phyloP scores from a whole-genome alignment of 495 filamentous ascomycete genomes.

The Penicillium pulvis region DNA sequence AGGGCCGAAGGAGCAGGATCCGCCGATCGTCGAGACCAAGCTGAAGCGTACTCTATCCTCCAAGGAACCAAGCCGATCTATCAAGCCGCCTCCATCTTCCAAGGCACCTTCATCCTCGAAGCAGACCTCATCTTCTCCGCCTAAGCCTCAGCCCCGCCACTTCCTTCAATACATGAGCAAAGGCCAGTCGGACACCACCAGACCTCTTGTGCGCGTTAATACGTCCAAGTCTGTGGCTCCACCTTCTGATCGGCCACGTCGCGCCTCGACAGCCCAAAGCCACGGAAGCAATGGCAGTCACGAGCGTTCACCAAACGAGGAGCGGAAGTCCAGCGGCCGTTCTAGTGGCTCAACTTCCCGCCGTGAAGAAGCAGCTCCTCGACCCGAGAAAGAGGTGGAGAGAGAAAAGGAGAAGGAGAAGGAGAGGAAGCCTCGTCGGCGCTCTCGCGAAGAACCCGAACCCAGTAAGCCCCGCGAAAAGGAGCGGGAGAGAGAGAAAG shows the following conservation, averaged over 20 bases:
- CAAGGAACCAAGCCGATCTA: conserved; percentile 19
- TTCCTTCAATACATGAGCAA: conserved; percentile 46
- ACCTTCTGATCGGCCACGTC: conserved; percentile 27
- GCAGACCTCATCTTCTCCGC: conserved; percentile 24
- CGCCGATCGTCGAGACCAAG: conserved; percentile 18
- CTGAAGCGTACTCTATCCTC: conserved; percentile 31
- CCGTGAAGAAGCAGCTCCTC: conserved; percentile 21
- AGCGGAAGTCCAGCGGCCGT: conserved; percentile 30
- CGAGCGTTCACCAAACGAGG: conserved; percentile 29
- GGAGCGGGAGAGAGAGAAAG: conserved; percentile 13
- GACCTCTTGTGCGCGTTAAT: conserved; percentile 39
- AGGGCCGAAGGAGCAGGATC: conserved; percentile 25
- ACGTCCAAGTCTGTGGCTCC: conserved; percentile 32
- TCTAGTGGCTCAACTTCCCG: conserved; percentile 31
- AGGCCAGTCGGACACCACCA: conserved; percentile 39
- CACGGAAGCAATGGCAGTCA: conserved; percentile 31
- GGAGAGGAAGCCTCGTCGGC: conserved; percentile 19
- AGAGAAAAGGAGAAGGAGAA: conserved; percentile 4
- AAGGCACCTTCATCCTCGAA: conserved; percentile 34
- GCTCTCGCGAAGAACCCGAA: conserved; percentile 17
- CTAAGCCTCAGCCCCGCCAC: conserved; percentile 29
- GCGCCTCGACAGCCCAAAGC: conserved; percentile 35
- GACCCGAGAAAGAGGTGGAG: conserved; percentile 14
- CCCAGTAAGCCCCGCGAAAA: conserved; percentile 16
- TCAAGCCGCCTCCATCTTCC: conserved; percentile 4